A percentile compares a stretch with the other conserved stretches of the same genome.
phyloP scores from a whole-genome alignment of 345 rosid genomes.

The Eutrema japonicum region DNA sequence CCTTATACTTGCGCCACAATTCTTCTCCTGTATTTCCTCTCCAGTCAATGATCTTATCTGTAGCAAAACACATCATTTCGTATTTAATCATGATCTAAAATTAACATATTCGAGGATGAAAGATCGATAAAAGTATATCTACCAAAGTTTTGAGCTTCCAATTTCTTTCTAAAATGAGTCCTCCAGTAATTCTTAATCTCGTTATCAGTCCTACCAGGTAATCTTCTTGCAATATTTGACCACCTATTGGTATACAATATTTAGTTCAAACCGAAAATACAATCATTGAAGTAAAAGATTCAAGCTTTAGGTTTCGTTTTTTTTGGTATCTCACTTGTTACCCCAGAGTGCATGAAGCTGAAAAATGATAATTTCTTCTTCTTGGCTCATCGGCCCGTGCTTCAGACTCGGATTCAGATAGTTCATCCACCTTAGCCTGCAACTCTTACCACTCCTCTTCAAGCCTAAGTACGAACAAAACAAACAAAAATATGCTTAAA shows the following conservation, averaged over 20 bases:
- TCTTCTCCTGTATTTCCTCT: slow-evolving; percentile 8
- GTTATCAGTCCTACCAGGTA: slow-evolving; percentile 81
- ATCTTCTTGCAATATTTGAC: slow-evolving; percentile 67
- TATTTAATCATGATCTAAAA: background rate
- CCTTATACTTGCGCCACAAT: slow-evolving; percentile 24
- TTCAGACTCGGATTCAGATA: slow-evolving; percentile 65
- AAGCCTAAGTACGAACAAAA: slow-evolving; percentile 50
- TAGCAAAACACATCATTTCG: background rate
- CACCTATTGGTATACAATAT: slow-evolving; percentile 47
- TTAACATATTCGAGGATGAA: background rate
- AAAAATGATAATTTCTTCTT: slow-evolving; percentile 61
- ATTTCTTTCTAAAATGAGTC: slow-evolving; percentile 59
- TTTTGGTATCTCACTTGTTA: slow-evolving; percentile 58
- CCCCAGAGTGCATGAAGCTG: slow-evolving; percentile 71
- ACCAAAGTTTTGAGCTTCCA: slow-evolving; percentile 45
- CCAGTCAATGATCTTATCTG: slow-evolving; percentile 24
- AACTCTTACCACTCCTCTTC: slow-evolving; percentile 77
- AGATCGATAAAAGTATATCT: background rate
- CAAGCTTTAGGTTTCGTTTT: background rate
- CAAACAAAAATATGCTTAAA: background rate
- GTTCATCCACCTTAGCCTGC: slow-evolving; percentile 78
- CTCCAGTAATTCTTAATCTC: slow-evolving; percentile 82
- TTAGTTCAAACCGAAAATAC: slow-evolving; percentile 15
- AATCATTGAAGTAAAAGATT: slow-evolving; percentile 14
- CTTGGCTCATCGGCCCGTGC: slow-evolving; percentile 57